Evolutionary conservation across 2,329 filamentous ascomycete species (phyloP), one percentile per base, ranked within the genome.

Genomic region (Xylaria sp.): DNA sequence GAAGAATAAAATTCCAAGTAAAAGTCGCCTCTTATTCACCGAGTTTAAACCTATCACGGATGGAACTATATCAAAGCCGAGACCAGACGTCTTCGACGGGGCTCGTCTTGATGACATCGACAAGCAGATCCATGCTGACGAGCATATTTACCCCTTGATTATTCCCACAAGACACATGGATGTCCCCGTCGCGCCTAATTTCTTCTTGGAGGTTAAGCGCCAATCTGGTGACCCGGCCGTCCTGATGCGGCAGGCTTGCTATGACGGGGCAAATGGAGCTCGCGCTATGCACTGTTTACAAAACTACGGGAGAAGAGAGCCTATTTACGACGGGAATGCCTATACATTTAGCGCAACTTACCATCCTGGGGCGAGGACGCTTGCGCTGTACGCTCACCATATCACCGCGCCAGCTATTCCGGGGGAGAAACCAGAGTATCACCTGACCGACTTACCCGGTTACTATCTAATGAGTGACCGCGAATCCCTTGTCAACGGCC

Each of bases 361-460:
- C 34, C 6, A 61, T n/a, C 45, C 14, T 12, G 60, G 65, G 1
- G 6, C 9, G 9, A 14, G 8, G 11, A 53, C 1, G 11, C 80
- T 85, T 17, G 70, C 77, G 68, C 67, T 84, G 57, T 83, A 79
- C 65, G 75, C 81, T 58, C 78, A 79, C 71, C 77, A 83, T 69
- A 24, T 74, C 60, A 79, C 76, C n/a, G 74, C 74, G 54, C 78
- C 80, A 56, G 71, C 62, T 9, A 73, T 21, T 24, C 66, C 75
- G 57, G 77, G 70, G 69, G 77, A 68, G 72, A 78, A 57, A 57
- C 79, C 78, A 6, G 78, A 79, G 73, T 84, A 83, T 73, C 75
- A 83, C 58, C 84, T 83, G 79, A 82, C 78, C 11, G 71, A 78
- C 62, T 4, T 82, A 1, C 61, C 68, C 0, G 57, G n/a, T 1